These are phyloP conservation scores for Polytolypa hystricis DNA, from an alignment of 2,329 filamentous ascomycete species.

Conservation along the genomic window DNA sequence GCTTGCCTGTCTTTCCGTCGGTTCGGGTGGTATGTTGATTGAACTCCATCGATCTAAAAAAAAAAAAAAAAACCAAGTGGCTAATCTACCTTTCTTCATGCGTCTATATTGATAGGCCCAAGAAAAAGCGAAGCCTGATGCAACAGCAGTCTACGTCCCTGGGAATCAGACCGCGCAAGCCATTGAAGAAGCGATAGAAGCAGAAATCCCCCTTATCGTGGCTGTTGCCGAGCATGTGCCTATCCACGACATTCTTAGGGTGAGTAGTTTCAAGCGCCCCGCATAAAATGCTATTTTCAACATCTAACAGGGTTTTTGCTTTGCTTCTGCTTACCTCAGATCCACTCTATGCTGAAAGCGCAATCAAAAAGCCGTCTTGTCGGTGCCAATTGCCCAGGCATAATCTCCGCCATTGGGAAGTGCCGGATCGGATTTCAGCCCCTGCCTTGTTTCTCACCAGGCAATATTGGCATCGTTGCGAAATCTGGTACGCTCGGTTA, in stretches of 20 bases:
- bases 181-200: constrained; percentile 70
- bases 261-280: constrained; percentile 24
- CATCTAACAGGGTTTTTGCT: background rate
- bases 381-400: constrained; percentile 71
- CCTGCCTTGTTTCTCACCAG: constrained; percentile 57
- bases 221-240: constrained; percentile 73
- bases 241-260: constrained; percentile 63
- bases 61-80: background rate
- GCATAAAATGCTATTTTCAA: constrained; percentile 4
- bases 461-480: constrained; percentile 63
- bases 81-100: background rate
- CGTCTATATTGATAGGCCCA: constrained; percentile 44
- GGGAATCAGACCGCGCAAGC: constrained; percentile 61
- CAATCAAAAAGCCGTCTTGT: constrained; percentile 63
- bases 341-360: constrained; percentile 58
- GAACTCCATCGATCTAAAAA: background rate
- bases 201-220: constrained; percentile 65
- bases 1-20: constrained; percentile 58
- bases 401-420: constrained; percentile 60
- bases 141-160: constrained; percentile 68
- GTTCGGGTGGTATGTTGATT: constrained; percentile 46
- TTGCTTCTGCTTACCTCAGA: constrained; percentile 27
- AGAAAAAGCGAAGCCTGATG: constrained; percentile 60
- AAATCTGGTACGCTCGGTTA: constrained; percentile 74
- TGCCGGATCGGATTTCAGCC: constrained; percentile 70